Base-by-base conservation (phyloP, 208 protist species). In the Crithidia expoeki region DNA sequence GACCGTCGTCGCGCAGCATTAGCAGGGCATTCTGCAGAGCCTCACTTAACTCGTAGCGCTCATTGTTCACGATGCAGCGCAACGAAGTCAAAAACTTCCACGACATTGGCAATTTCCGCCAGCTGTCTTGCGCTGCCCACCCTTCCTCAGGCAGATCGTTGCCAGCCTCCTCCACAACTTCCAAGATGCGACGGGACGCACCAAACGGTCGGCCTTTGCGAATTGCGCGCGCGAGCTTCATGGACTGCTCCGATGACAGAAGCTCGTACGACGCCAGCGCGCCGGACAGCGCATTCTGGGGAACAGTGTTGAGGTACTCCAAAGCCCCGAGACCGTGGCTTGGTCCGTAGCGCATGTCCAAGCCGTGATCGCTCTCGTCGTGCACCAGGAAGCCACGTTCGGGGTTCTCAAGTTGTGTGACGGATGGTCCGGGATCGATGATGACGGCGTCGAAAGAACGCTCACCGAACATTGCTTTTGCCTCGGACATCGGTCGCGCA, bases 321-420 rank as follows among this genome's bases (percentile, higher is more conserved):
- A 94, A 76, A 4, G 92, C 86, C 36, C 65, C 63, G 12, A 89
- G 25, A 12, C 83, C 86, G 32, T 67, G 64, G 19, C 65, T 73
- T 9, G 46, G 66, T 9, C 88, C 80, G 72, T 94, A 96, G 28
- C 92, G 92, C 88, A 96, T 93, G 74, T 96, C 92, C 1, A 93
- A 78, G 23, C 52, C 30, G 53, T 94, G 89, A 42, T 83, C 74
- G 53, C 74, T 81, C 32, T 93, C 92, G 57, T 90, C 80, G 44
- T 86, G 62, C 23, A 94, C 71, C 25, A 86, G 23, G 81, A 96
- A 94, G 11, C 92, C 92, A 12, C 92, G 79, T 50, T 79, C 82
- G 1, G 89, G 89, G 52, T 94, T 76, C 64, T 86, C 88, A 4
- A 94, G 74, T 55, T 96, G 92, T 19, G 87, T 91, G 2, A 83